These are phyloP conservation scores for Phytophthora pisi DNA, from an alignment of 352 stramenopile species.

Conservation along the genomic window DNA sequence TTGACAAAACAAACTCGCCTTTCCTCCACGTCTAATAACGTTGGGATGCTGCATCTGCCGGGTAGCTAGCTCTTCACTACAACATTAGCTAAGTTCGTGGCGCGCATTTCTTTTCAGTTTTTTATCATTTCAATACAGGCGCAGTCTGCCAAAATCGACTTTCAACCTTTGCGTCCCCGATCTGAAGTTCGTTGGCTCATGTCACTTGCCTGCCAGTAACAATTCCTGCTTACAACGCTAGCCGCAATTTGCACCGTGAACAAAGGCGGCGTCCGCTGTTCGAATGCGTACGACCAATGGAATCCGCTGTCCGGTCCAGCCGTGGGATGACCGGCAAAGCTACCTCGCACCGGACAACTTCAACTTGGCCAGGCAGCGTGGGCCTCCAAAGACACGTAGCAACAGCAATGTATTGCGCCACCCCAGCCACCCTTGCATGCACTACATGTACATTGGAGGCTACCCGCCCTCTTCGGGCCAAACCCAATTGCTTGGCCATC, in stretches of 20 bases:
- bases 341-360: slow-evolving; percentile 16
- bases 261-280: slow-evolving; percentile 9
- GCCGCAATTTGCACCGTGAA: slow-evolving; percentile 22
- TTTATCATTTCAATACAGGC: too few species aligned
- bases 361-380: slow-evolving; percentile 6
- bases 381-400: slow-evolving; percentile 7
- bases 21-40: background rate
- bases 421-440: background rate
- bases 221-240: slow-evolving; percentile 3
- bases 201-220: too few species aligned
- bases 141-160: too few species aligned
- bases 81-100: too few species aligned
- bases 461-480: too few species aligned
- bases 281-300: background rate
- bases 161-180: too few species aligned
- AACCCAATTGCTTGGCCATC: background rate
- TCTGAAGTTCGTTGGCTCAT: background rate
- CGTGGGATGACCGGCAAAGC: slow-evolving; percentile 3
- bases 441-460: too few species aligned
- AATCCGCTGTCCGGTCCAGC: background rate
- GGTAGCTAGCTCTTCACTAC: too few species aligned
- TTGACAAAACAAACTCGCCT: background rate
- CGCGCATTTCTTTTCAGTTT: too few species aligned
- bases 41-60: background rate
- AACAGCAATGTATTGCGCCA: slow-evolving; percentile 1